Conservation (phyloP, 371 early-diverging fungal species). For the Apophysomyces variabilis region DNA sequence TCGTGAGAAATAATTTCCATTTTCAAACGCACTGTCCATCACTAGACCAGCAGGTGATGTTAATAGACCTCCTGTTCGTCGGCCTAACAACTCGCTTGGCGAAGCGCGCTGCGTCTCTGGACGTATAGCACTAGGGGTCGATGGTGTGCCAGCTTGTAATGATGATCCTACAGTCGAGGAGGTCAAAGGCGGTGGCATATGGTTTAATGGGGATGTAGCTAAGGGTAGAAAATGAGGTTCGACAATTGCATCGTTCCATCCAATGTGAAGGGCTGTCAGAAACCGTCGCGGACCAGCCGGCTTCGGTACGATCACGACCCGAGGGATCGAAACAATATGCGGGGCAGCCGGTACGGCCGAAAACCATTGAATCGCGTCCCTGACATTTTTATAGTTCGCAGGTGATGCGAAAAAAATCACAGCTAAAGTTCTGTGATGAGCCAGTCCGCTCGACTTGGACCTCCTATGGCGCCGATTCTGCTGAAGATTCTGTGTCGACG, state of each 20-base stretch:
- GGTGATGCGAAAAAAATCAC: slow-evolving; percentile 62
- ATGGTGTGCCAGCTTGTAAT: slow-evolving; percentile 12
- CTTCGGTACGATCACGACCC: slow-evolving; percentile 62
- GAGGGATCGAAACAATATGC: slow-evolving; percentile 40
- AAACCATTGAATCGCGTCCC: slow-evolving; percentile 49
- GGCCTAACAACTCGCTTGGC: not conserved
- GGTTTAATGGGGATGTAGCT: slow-evolving; percentile 56
- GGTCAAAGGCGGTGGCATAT: slow-evolving; percentile 28
- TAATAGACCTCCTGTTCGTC: slow-evolving; percentile 24
- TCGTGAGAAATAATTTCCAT: slow-evolving; percentile 20
- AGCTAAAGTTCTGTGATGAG: slow-evolving; percentile 49
- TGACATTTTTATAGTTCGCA: slow-evolving; percentile 52
- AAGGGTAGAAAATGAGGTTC: slow-evolving; percentile 60
- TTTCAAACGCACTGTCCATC: slow-evolving; percentile 11
- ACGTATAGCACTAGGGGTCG: slow-evolving; percentile 21
- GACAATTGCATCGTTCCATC: slow-evolving; percentile 49
- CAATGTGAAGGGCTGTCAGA: slow-evolving; percentile 61
- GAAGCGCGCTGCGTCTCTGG: not conserved
- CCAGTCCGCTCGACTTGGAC: slow-evolving; percentile 17
- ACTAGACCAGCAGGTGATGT: slow-evolving; percentile 20
- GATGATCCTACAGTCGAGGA: not conserved
- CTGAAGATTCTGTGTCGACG: slow-evolving; percentile 21
- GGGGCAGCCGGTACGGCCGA: slow-evolving; percentile 18
- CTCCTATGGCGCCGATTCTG: slow-evolving; percentile 15
- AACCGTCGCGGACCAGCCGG: slow-evolving; percentile 65